Base-by-base conservation (phyloP, 208 protist species). In the Leishmania mexicana region DNA sequence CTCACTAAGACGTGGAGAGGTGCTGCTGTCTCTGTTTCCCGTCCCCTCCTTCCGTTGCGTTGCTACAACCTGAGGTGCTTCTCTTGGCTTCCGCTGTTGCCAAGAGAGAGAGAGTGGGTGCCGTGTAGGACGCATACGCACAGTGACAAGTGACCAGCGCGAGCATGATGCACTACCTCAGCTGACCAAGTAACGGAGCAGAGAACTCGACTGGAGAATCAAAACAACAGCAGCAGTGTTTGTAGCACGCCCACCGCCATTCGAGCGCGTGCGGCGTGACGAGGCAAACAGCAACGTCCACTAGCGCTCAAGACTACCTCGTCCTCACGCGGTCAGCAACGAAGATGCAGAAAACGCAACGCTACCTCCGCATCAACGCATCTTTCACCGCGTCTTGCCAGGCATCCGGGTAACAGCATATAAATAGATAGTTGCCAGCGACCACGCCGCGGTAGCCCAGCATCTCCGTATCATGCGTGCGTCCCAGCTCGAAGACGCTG, bases 341-440 rank as follows among this genome's bases (percentile, higher is more conserved):
- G 62, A 40, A 47, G 38, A 38, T 45, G 17, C 8, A 13, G 2
- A 40, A 24, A 45, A 45, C 38, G 11, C 60, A 38, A 4, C 13
- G 5, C 65, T 70, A 70, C 38, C 15, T 40, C 38, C 45, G n/a
- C 71, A 51, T 75, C 71, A 60, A 19, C 31, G 57, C 74, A 65
- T 42, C 53, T 7, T 15, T 60, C 49, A 64, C 74, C 13, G 35
- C 74, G 42, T 77, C 19, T n/a, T 77, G 74, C 74, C 74, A 77
- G 15, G 74, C 54, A 31, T 62, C 79, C 47, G 83, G 75, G 70
- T 88, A 87, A 45, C 78, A 76, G 31, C 87, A 90, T 15, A 90
- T 81, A 71, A 90, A 68, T 8, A 87, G 68, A 49, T 85, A 35
- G 38, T 81, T 83, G 40, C 84, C 87, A 21, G 70, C 76, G 15